Conservation (phyloP, 495 filamentous ascomycete genomes). For the Penicillium coprophilum region DNA sequence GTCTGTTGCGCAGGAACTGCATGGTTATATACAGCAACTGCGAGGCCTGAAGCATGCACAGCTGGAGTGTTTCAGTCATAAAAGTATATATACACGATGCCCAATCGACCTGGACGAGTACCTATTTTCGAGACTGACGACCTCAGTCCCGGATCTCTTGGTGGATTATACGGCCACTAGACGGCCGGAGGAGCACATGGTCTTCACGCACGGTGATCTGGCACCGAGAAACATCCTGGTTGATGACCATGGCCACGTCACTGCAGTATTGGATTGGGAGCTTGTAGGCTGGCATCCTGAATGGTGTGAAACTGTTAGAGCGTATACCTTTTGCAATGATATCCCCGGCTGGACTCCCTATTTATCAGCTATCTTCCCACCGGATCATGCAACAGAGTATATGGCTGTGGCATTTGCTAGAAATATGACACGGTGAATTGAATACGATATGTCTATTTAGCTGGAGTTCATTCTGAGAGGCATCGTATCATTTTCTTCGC, state of each 20-base stretch:
- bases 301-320: conserved; percentile 5
- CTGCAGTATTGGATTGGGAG: conserved; percentile 8
- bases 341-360: conserved; percentile 5
- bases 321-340: conserved; percentile 1
- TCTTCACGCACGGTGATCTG: conserved; percentile 10
- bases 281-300: conserved; percentile 2
- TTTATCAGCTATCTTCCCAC: conserved; percentile 5
- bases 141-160: background rate
- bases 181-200: background rate
- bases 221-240: conserved; percentile 13
- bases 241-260: conserved; percentile 1
- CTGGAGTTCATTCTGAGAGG: too few relatives aligned
- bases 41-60: background rate
- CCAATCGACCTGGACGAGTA: background rate
- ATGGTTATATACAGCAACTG: conserved; percentile 4
- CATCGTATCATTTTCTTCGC: background rate
- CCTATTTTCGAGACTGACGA: background rate
- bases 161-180: background rate
- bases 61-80: background rate
- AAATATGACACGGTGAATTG: background rate
- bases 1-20: conserved; percentile 1
- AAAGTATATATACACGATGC: background rate
- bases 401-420: conserved; percentile 2
- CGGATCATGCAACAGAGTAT: conserved; percentile 4
- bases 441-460: background rate